These are phyloP conservation scores for Nicotiana paniculata DNA, from an alignment of 257 asterid species.

Conservation along the genomic window DNA sequence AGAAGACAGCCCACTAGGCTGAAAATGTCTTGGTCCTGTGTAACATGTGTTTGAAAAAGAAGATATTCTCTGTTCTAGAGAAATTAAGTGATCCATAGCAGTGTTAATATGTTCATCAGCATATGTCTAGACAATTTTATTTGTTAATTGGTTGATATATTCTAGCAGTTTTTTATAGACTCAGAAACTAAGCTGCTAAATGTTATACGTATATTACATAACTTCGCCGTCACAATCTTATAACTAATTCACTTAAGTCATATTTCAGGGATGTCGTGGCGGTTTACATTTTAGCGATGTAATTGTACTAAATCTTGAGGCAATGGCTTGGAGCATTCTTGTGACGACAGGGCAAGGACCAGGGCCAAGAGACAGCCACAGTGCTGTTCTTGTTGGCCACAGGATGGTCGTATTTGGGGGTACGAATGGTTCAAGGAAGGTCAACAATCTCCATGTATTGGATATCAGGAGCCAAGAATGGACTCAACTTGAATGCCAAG, in stretches of 20 bases:
- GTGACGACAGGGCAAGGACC: constrained; percentile 77
- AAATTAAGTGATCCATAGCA: neutral
- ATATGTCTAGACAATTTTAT: neutral
- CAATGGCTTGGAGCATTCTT: constrained; percentile 64
- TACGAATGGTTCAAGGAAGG: constrained; percentile 76
- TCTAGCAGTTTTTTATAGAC: neutral
- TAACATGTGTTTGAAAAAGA: neutral
- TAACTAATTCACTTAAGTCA: neutral
- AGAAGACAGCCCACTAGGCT: neutral
- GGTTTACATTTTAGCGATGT: constrained; percentile 93
- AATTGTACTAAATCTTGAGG: constrained; percentile 56
- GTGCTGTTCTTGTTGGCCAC: constrained; percentile 56
- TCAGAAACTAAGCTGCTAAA: too few relatives aligned
- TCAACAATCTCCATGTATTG: constrained; percentile 63
- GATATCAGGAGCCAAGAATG: constrained; percentile 66
- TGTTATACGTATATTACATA: too few relatives aligned
- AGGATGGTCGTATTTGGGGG: constrained; percentile 85
- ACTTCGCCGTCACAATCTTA: too few relatives aligned
- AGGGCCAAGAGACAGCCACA: constrained; percentile 92
- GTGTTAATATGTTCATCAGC: neutral
- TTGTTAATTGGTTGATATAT: neutral
- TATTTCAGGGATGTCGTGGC: constrained; percentile 75
- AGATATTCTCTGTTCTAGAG: neutral
- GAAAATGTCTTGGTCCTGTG: neutral
- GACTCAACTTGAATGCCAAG: constrained; percentile 64